Evolutionary conservation across 2,329 filamentous ascomycete genomes (phyloP), one percentile per base, ranked within the genome.

Genomic region (Teratosphaeria viscida): DNA sequence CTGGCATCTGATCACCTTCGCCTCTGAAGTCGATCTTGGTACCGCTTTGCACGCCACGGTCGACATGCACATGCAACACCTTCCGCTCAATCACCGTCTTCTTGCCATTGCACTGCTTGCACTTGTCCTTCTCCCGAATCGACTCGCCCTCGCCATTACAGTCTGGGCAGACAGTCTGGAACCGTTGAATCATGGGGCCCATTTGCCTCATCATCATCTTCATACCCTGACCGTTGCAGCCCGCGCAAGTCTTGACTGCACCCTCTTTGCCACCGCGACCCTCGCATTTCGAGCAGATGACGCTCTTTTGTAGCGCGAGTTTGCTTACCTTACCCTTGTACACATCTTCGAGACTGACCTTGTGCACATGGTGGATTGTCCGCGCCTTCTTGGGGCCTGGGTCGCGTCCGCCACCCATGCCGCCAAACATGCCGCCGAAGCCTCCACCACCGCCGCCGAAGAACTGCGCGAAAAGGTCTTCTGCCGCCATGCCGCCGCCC

Each of bases 181-280:
- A 99, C 60, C 94, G 90, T 80, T 99, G 95, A 69, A 99, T 97
- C 94, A 99, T 99, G 61, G 94, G 94, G 57, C 94, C 94, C 92
- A 99, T 97, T 79, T 99, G 94, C 74, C 95, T 89, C 94, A 99
- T 96, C 92, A 99, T 97, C 49, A 90, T 96, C 88, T 97, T 97
- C 89, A 96, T 96, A 77, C 94, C 94, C 65, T 88, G 85, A 66
- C 94, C 94, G 70, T 95, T 90, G 76, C 94, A 99, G 71, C 90
- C 89, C 49, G 84, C 73, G 77, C 94, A 99, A 71, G 88, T 89
- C 80, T 92, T 92, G 65, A 97, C 92, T n/a, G 94, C 90, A 65
- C 94, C 94, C 66, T 97, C 92, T 81, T 99, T 99, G 66, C 94
- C 94, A 71, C 94, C 94, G 61, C 91, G 85, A 64, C 94, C 94